phyloP scores from a whole-genome alignment of 208 protist species.

The Leptomonas seymouri region DNA sequence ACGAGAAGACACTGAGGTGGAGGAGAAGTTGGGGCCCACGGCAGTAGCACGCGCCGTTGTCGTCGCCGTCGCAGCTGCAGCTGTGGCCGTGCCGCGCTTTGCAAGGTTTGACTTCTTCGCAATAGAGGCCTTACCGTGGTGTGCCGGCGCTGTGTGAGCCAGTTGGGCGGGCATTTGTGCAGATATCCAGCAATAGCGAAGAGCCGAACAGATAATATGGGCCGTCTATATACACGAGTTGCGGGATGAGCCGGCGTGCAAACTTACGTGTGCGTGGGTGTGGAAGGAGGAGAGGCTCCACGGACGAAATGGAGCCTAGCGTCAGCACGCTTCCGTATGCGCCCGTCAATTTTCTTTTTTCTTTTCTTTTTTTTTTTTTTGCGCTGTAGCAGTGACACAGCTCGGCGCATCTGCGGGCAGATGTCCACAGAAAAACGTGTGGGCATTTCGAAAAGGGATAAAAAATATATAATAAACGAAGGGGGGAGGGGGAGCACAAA shows the following conservation, averaged over 20 bases:
- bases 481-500: neutral
- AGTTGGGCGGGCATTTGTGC: neutral
- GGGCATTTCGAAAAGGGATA: neutral
- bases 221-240: too few relatives aligned
- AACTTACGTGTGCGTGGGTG: too few relatives aligned
- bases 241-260: too few relatives aligned
- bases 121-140: neutral
- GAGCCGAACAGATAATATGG: neutral
- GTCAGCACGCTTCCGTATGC: too few relatives aligned
- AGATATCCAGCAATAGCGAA: neutral
- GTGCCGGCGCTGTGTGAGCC: neutral
- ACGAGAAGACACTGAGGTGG: neutral
- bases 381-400: too few relatives aligned
- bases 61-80: neutral
- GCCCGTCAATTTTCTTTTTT: too few relatives aligned
- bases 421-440: neutral
- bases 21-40: neutral
- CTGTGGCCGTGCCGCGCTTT: neutral
- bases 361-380: too few relatives aligned
- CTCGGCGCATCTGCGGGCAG: too few relatives aligned
- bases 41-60: neutral
- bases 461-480: conserved; percentile 5
- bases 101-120: neutral
- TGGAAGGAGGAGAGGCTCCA: neutral
- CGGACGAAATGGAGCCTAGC: too few relatives aligned